Percentiles rank a stretch among this genome's conserved stretches.
Evolutionary conservation across 257 asterid species (phyloP).

Genomic region (Jacaranda copaia): DNA sequence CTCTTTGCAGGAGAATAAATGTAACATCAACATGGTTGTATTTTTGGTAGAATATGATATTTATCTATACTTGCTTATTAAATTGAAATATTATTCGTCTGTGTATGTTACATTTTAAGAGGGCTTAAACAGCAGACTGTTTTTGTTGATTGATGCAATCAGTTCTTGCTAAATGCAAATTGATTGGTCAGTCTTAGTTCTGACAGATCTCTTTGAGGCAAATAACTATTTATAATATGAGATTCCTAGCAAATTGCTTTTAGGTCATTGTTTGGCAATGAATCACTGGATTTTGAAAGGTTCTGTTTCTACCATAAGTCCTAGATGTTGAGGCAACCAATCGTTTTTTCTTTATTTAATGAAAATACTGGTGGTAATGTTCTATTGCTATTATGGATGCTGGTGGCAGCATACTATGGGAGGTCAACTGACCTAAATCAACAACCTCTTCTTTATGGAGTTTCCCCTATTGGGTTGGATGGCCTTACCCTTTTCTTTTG

Average conservation of each 20-base stretch:
- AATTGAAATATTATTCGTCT: neutral
- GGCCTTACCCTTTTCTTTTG: neutral
- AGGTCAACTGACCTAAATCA: too few species aligned
- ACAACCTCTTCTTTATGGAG: neutral
- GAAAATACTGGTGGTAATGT: neutral
- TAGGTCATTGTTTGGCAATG: neutral
- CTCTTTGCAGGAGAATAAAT: constrained; percentile 36
- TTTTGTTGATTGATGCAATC: constrained; percentile 11
- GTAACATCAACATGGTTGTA: constrained; percentile 36
- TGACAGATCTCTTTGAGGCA: constrained; percentile 17
- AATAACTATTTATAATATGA: neutral
- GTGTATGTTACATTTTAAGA: constrained; percentile 1
- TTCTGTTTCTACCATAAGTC: neutral
- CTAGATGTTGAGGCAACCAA: neutral
- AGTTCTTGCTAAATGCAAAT: neutral
- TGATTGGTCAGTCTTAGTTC: neutral
- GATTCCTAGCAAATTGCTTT: neutral
- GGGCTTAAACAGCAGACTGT: neutral
- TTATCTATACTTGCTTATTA: constrained; percentile 27
- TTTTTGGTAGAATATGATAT: constrained; percentile 26
- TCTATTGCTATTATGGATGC: too few species aligned
- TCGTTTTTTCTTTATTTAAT: neutral
- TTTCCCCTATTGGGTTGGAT: neutral
- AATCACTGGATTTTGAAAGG: neutral
- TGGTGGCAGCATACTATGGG: too few species aligned